These are phyloP conservation scores for Calvatia gigantea DNA, from an alignment of 768 basidiomycete genomes.

Conservation along the genomic window DNA sequence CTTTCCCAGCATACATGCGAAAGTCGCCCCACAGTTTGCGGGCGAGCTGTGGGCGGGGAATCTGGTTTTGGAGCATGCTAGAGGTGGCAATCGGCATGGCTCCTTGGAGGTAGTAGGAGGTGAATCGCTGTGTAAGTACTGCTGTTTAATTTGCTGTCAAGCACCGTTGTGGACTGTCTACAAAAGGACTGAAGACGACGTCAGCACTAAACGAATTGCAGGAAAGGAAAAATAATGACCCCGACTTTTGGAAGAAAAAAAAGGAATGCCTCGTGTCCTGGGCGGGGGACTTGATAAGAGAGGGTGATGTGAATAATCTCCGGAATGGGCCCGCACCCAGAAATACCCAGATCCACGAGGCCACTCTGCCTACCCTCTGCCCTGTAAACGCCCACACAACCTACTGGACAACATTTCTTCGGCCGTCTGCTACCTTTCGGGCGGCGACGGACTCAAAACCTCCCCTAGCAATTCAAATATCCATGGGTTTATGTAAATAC, in stretches of 20 bases:
- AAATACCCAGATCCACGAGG: conserved; percentile 9
- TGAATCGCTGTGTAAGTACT: background rate
- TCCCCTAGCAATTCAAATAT: too few relatives aligned
- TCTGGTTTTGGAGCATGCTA: conserved; percentile 12
- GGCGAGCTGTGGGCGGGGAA: conserved; percentile 19
- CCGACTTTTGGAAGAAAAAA: conserved; percentile 26
- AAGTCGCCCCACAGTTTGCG: conserved; percentile 34
- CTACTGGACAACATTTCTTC: too few relatives aligned
- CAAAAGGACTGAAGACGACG: conserved; percentile 17
- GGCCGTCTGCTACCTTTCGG: too few relatives aligned
- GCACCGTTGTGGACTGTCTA: conserved; percentile 20
- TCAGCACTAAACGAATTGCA: conserved; percentile 26
- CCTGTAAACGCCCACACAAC: conserved; percentile 1
- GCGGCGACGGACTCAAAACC: too few relatives aligned
- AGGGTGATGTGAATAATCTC: conserved; percentile 15
- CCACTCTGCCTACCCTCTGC: conserved; percentile 3
- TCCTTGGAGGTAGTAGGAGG: background rate
- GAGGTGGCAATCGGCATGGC: conserved; percentile 9
- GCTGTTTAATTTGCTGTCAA: background rate
- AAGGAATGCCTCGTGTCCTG: conserved; percentile 38
- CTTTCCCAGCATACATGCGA: conserved; percentile 26
- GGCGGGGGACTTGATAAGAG: conserved; percentile 26
- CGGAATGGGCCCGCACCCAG: conserved; percentile 25
- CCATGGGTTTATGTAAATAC: too few relatives aligned
- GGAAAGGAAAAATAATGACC: conserved; percentile 27